Evolutionary conservation across 1,284 basidiomycete species (phyloP).

Genomic region (Porphyrellus sp.): DNA sequence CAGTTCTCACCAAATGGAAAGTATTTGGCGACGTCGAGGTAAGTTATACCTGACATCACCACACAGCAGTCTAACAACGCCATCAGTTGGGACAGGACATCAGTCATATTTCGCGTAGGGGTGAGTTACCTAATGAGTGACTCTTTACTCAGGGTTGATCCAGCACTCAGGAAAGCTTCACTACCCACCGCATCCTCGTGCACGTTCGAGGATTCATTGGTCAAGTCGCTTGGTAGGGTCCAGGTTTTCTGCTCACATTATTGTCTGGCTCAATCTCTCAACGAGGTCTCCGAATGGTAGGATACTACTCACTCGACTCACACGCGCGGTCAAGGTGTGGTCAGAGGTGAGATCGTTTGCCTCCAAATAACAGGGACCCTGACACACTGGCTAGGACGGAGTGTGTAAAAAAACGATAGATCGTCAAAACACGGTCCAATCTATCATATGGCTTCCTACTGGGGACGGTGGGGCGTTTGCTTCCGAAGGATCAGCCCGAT

Average conservation of each 20-base stretch:
- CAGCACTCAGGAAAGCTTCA: slow-evolving; percentile 48
- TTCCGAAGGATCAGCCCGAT: slow-evolving; percentile 9
- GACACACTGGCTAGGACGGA: slow-evolving; percentile 50
- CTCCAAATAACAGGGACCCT: slow-evolving; percentile 8
- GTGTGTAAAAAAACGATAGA: slow-evolving; percentile 71
- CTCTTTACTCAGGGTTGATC: slow-evolving; percentile 17
- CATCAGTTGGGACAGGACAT: slow-evolving; percentile 72
- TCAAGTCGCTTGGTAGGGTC: slow-evolving; percentile 69
- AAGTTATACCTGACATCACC: neutral
- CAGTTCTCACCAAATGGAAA: slow-evolving; percentile 42
- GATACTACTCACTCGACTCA: slow-evolving; percentile 62
- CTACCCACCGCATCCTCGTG: slow-evolving; percentile 61
- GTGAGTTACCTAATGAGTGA: slow-evolving; percentile 37
- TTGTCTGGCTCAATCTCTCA: slow-evolving; percentile 8
- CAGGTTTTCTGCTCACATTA: neutral
- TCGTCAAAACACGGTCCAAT: slow-evolving; percentile 57
- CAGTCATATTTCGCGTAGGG: slow-evolving; percentile 68
- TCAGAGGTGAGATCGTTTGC: slow-evolving; percentile 49
- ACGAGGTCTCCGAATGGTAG: slow-evolving; percentile 65
- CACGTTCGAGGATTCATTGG: slow-evolving; percentile 74
- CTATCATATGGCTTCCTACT: slow-evolving; percentile 69
- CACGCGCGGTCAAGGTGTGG: slow-evolving; percentile 74
- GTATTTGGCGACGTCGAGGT: slow-evolving; percentile 40
- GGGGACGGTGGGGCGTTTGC: slow-evolving; percentile 49
- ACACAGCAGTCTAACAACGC: slow-evolving; percentile 9